Evolutionary conservation across 2,329 filamentous ascomycete species (phyloP), one percentile per base, ranked within the genome.

Genomic region (Camillea tinctor): DNA sequence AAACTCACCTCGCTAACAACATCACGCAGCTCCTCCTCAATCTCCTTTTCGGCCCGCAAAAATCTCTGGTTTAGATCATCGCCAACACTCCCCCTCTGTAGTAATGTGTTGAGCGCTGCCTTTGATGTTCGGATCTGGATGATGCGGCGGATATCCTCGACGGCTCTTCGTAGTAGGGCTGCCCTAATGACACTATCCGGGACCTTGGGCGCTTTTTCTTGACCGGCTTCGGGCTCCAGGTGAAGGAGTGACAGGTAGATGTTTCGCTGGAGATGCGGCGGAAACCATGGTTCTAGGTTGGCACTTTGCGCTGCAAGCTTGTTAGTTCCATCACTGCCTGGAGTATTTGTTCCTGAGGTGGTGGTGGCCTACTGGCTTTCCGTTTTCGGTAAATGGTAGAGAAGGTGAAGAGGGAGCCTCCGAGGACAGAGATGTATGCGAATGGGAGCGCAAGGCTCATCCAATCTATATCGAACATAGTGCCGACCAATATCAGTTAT

Each of bases 31-130:
- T 99, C 95, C 67, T 93, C 92, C 79, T 99, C 93, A 82, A 98
- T 96, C 78, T 99, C 95, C 80, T 96, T 93, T 84, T 99, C 95
- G 0, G 94, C 95, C 55, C 92, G 85, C 77, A 88, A 78, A 76
- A 98, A 97, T 48, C 94, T 84, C 80, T 97, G 92, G 90, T 93
- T 97, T 68, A 99, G 78, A 75, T 99, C 95, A 74, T 99, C 95
- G 15, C 95, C 94, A 1, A 99, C 93, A 71, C 92, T 96, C 54
- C 95, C 95, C 64, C 92, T 84, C 77, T 96, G 92, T 69, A 98
- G 77, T 66, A 99, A 80, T 22, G 88, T 85, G 72, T 90, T 89
- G 72, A 96, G 87, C 7, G 95, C 92, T 70, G 91, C 90, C 81
- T 98, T 99, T 68, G 92, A 90, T 59, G 86, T 90, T 72, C 94